phyloP scores from a whole-genome alignment of 1,284 basidiomycete genomes.

The Grifola frondosa region DNA sequence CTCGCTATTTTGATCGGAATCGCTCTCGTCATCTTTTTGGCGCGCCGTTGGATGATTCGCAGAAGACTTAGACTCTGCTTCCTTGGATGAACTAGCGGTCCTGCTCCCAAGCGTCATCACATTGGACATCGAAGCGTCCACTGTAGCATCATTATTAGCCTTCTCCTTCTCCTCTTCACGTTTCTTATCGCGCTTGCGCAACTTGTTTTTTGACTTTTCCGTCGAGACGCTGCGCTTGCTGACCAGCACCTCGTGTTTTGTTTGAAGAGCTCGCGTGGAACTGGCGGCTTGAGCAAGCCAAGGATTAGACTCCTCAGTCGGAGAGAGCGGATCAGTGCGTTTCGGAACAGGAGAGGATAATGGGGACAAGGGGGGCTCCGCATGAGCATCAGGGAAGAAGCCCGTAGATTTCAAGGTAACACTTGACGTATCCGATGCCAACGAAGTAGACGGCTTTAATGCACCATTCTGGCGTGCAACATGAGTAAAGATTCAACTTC shows the following conservation, averaged over 20 bases:
- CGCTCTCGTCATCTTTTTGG: conserved; percentile 36
- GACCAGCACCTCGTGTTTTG: conserved; percentile 68
- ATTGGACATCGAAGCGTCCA: conserved; percentile 71
- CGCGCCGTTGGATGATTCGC: conserved; percentile 12
- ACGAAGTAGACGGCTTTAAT: conserved; percentile 42
- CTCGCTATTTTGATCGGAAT: conserved; percentile 63
- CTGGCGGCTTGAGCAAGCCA: conserved; percentile 58
- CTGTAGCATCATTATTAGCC: conserved; percentile 67
- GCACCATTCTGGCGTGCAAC: too few species aligned
- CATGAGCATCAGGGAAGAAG: conserved; percentile 41
- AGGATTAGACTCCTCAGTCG: conserved; percentile 51
- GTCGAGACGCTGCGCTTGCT: conserved; percentile 58
- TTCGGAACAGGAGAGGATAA: conserved; percentile 16
- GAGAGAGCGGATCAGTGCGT: conserved; percentile 13
- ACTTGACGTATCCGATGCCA: conserved; percentile 67
- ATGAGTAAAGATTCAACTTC: too few species aligned
- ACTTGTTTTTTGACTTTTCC: conserved; percentile 68
- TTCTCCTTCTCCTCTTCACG: conserved; percentile 53
- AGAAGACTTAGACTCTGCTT: conserved; percentile 3
- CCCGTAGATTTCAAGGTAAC: conserved; percentile 66
- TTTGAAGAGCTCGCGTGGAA: conserved; percentile 44
- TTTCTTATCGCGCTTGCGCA: conserved; percentile 63
- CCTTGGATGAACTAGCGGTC: conserved; percentile 16
- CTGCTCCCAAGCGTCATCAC: conserved; percentile 44
- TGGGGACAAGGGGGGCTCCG: conserved; percentile 19